phyloP scores from a whole-genome alignment of 164 flowering plant species.

The Sedum album region DNA sequence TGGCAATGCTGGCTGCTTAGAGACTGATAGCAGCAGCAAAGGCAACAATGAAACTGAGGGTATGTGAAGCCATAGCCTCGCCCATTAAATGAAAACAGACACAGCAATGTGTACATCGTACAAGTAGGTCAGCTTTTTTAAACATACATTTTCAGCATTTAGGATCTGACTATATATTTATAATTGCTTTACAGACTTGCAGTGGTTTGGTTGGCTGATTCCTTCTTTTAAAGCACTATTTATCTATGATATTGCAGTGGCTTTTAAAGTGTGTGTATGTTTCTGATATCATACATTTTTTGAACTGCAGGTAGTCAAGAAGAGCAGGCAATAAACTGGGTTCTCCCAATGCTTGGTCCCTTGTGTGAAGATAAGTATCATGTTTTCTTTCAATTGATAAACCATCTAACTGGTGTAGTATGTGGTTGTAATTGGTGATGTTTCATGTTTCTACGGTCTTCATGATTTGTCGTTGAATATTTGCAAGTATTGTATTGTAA shows the following conservation, averaged over 20 bases:
- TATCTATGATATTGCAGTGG: background rate
- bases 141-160: background rate
- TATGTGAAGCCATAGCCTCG: background rate
- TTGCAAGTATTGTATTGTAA: background rate
- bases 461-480: background rate
- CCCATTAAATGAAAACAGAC: background rate
- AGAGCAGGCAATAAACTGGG: background rate
- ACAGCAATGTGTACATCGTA: background rate
- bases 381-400: background rate
- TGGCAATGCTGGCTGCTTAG: conserved; percentile 15
- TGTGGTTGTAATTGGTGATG: background rate
- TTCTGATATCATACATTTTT: no score
- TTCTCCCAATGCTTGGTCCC: background rate
- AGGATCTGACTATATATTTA: background rate
- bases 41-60: conserved; percentile 19
- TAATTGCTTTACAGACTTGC: background rate
- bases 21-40: conserved; percentile 22
- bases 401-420: background rate
- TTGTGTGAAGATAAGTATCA: background rate
- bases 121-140: background rate
- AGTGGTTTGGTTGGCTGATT: background rate
- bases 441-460: background rate
- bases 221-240: background rate
- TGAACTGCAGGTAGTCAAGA: background rate
- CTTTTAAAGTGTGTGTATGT: background rate